These are phyloP conservation scores for Russula vinacea DNA, from an alignment of 768 basidiomycete genomes.

Conservation along the genomic window DNA sequence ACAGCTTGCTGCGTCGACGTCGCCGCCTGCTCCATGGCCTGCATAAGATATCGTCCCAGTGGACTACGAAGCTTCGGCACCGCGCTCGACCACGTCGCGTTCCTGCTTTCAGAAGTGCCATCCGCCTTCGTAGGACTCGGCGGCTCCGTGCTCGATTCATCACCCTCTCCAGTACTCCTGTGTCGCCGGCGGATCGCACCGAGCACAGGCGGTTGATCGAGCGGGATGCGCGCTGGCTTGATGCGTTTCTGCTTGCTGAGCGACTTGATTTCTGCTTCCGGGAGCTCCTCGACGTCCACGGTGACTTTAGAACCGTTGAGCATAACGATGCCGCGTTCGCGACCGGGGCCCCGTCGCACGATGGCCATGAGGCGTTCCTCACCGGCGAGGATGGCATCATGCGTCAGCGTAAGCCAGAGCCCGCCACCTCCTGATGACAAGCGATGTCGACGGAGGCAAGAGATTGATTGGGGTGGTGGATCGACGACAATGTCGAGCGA, in stretches of 20 bases:
- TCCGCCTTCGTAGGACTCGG: constrained; percentile 20
- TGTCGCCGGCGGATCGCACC: constrained; percentile 63
- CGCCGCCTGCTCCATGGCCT: constrained; percentile 70
- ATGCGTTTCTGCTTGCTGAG: constrained; percentile 81
- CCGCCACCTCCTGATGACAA: constrained; percentile 87
- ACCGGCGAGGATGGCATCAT: constrained; percentile 73
- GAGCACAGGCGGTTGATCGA: constrained; percentile 89
- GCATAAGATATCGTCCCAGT: constrained; percentile 67
- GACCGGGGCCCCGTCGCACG: constrained; percentile 64
- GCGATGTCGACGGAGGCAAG: constrained; percentile 81
- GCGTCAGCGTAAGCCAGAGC: constrained; percentile 88
- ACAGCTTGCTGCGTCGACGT: constrained; percentile 74
- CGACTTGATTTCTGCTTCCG: constrained; percentile 80
- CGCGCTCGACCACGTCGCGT: constrained; percentile 46
- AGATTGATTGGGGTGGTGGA: constrained; percentile 81
- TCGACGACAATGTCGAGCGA: constrained; percentile 88
- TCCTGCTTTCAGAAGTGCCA: constrained; percentile 27
- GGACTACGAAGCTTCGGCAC: constrained; percentile 69
- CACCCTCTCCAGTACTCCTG: constrained; percentile 55
- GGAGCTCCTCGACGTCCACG: constrained; percentile 86
- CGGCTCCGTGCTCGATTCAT: constrained; percentile 26
- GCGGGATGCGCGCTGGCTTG: constrained; percentile 79
- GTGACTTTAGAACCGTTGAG: constrained; percentile 83
- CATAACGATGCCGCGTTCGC: constrained; percentile 77
- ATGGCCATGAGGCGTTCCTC: constrained; percentile 74